Percentiles rank a stretch among this genome's conserved stretches.
Conservation (phyloP, 768 basidiomycete genomes). For the Mycena filopes region DNA sequence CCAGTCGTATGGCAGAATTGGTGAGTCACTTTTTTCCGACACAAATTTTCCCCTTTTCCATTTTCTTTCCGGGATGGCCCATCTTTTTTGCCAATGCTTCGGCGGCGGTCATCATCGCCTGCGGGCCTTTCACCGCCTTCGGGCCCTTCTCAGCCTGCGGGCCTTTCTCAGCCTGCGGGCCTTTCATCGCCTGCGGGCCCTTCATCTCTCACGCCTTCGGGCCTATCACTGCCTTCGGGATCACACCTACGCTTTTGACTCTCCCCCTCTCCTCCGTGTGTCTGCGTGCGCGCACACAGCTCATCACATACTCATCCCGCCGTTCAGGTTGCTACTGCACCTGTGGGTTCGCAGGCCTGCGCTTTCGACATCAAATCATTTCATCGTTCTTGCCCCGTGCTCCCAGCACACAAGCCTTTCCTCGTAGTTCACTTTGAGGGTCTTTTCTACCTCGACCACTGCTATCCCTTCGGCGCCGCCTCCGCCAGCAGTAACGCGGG, state of each 20-base stretch:
- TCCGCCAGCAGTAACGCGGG: conserved; percentile 36
- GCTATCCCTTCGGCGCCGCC: conserved; percentile 27
- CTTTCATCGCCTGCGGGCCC: too few relatives aligned
- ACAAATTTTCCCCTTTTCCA: conserved; percentile 10
- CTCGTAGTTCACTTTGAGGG: conserved; percentile 22
- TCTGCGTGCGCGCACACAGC: neutral
- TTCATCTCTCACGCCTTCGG: too few relatives aligned
- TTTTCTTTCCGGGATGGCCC: conserved; percentile 2
- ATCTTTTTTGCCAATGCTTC: conserved; percentile 4
- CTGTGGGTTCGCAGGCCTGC: conserved; percentile 32
- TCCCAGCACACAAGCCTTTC: conserved; percentile 26
- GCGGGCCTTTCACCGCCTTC: neutral
- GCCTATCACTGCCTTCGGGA: too few relatives aligned
- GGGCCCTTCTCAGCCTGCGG: too few relatives aligned
- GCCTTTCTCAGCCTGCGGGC: too few relatives aligned
- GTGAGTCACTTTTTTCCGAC: conserved; percentile 19
- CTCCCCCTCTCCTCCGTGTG: neutral
- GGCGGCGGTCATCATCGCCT: conserved; percentile 6
- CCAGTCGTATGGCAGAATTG: conserved; percentile 21
- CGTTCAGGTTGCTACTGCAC: conserved; percentile 30
- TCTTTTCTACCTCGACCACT: conserved; percentile 33
- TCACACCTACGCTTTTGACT: neutral
- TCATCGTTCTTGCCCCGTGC: neutral
- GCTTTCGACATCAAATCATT: conserved; percentile 28
- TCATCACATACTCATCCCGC: too few relatives aligned